Base-by-base conservation (phyloP, 2,329 filamentous ascomycete genomes). In the Fusarium udum region DNA sequence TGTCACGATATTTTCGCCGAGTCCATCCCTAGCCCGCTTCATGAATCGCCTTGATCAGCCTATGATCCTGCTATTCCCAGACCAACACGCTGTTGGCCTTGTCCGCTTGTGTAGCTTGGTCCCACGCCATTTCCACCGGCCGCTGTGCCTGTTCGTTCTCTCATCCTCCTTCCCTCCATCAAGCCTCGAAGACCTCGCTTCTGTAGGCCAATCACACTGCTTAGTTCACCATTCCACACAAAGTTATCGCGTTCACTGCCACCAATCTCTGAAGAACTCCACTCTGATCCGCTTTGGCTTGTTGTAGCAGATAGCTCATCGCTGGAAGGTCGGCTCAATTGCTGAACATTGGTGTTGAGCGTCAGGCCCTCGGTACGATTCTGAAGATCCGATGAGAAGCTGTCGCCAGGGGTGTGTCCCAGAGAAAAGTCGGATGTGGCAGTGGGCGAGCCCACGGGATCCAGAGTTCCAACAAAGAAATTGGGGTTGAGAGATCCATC, bases 161-260 rank as follows among this genome's bases (percentile, higher is more conserved):
- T 87, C 85, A 98, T 91, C 68, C 95, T 88, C 49, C 95, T 87
- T 7, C 95, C 95, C 82, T 98, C 96, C 96, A 99, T 98, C 75
- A 99, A 82, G 0, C 96, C 96, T 67, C 95, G 88, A 40, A 99
- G 82, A 0, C 96, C 96, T 61, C 96, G 88, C 85, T 99, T 99
- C 85, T 99, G 96, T 73, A 99, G 81, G 0, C 96, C 96, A 75
- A 99, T 97, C 6, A 98, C 95, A 55, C 94, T 94, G 84, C 93
- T 95, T 39, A 95, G 82, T 84, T 97, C 90, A 65, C 92, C 91
- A 78, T 88, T 85, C 95, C 96, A 99, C 1, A 95, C 79, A 67
- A 82, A 83, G 73, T 82, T 82, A 68, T 88, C 85, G 22, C 84
- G 84, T 53, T 85, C 86, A 51, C 82, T 85, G 9, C 85, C 86